Base-by-base conservation (phyloP, 805 yeast genomes). In the Sugiyamaella americana region DNA sequence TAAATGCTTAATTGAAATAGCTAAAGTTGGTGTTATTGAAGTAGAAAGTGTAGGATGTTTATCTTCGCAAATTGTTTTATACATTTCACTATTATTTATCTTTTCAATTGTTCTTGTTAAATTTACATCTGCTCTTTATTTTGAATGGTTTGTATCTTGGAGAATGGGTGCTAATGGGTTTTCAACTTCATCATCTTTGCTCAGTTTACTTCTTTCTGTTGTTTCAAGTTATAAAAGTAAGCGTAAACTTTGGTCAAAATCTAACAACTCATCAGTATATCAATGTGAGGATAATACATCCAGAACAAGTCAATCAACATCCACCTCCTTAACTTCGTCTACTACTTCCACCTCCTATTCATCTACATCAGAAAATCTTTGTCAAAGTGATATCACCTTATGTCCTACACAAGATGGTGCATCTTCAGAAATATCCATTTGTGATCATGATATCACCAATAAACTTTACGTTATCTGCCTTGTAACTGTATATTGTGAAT, bases 21-120 rank as follows among this genome's bases (percentile, higher is more conserved):
- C 83, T 29, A 85, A 82, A 64, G 58, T 55, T 6, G 58, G 98
- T 19, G 80, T 79, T 41, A 78, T 93, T 37, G 98, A 93, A 61
- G 79, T 89, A 1, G 86, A 85, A 34, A 80, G 95, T 4, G 79
- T 93, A 58, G 98, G 98, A 4, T 93, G 98, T 68, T 80, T 93
- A 59, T 95, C 96, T 0, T 87, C 97, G 0, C 70, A 80, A 46
- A 80, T 89, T 35, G 96, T 93, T 1, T 74, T 93, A 50, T 78
- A 79, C 54, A 69, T 79, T 3, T 81, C 94, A 1, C 72, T 87
- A 58, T 76, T 79, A 5, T 82, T 87, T 57, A 84, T 87, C 51
- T 67, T 87, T 44, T 69, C 88, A 1, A 78, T 87, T 45, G 87
- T 84, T 23, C 51, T 80, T 40, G 69, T 70, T 24, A 86, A 85